Percentiles rank a stretch among this genome's conserved stretches.
phyloP scores from a whole-genome alignment of 1,284 basidiomycete genomes.

The Wallemia ichthyophaga region DNA sequence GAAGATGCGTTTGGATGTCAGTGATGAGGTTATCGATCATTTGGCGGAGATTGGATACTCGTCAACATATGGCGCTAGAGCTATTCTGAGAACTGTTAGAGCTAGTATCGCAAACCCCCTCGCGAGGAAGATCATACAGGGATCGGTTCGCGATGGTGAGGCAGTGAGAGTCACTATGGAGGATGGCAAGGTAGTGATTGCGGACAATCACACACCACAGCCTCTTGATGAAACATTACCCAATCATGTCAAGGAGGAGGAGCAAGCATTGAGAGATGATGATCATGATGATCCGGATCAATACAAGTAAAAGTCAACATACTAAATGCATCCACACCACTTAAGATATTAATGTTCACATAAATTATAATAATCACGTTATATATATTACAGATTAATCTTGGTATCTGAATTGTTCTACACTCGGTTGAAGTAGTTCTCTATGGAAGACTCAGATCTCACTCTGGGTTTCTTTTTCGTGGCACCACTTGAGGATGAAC shows the following conservation, averaged over 20 bases:
- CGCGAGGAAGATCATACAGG: neutral
- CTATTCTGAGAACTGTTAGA: constrained; percentile 26
- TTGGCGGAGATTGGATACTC: constrained; percentile 54
- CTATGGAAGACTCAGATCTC: neutral
- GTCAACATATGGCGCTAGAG: constrained; percentile 52
- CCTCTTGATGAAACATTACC: neutral
- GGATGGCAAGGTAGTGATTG: neutral
- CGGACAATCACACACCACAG: neutral
- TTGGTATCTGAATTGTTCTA: neutral
- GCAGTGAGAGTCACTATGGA: neutral
- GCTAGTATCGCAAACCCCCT: neutral
- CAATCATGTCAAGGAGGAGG: neutral
- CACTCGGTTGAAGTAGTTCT: neutral
- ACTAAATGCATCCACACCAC: neutral
- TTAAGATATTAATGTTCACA: neutral
- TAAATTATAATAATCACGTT: too few relatives aligned
- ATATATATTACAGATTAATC: neutral
- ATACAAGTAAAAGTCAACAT: neutral
- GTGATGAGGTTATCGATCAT: constrained; percentile 33
- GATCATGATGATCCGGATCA: constrained; percentile 1
- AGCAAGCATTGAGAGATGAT: neutral
- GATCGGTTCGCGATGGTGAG: neutral
- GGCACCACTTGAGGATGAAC: neutral
- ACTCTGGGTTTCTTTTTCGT: neutral
- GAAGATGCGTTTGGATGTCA: constrained; percentile 40